Evolutionary conservation across 108 stramenopile genomes (phyloP).

Genomic region (Skeletonema marinoi): DNA sequence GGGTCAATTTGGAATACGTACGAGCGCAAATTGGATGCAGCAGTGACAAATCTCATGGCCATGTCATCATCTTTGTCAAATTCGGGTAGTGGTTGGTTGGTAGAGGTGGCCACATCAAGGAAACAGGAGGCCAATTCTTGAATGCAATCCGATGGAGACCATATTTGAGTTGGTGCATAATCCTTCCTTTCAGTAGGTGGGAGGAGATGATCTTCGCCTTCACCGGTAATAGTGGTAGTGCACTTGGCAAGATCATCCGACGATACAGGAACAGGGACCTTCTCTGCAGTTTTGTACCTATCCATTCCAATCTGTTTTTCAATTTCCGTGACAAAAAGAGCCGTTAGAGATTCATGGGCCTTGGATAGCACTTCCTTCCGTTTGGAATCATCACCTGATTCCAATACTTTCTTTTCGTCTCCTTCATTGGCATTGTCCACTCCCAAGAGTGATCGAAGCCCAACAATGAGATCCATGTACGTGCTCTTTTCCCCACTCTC

Average conservation of each 20-base stretch:
- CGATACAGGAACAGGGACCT: slow-evolving; percentile 65
- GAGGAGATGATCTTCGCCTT: slow-evolving; percentile 32
- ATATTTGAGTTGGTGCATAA: slow-evolving; percentile 55
- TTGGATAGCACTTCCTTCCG: slow-evolving; percentile 11
- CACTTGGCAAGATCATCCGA: slow-evolving; percentile 26
- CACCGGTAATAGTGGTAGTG: slow-evolving; percentile 11
- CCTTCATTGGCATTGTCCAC: neutral
- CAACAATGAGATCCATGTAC: slow-evolving; percentile 68
- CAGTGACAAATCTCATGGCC: slow-evolving; percentile 96
- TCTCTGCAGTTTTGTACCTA: slow-evolving; percentile 87
- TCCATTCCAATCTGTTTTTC: slow-evolving; percentile 87
- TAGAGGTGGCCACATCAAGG: slow-evolving; percentile 45
- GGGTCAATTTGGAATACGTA: slow-evolving; percentile 89
- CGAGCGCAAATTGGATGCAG: slow-evolving; percentile 91
- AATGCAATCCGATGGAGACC: slow-evolving; percentile 54
- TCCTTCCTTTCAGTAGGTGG: slow-evolving; percentile 51
- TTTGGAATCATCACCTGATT: neutral
- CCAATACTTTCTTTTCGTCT: neutral
- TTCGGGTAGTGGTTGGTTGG: slow-evolving; percentile 45
- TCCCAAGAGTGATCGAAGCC: slow-evolving; percentile 48
- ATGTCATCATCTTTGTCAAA: slow-evolving; percentile 96
- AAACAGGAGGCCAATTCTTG: slow-evolving; percentile 56
- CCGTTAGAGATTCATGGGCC: slow-evolving; percentile 38
- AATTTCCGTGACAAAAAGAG: slow-evolving; percentile 70
- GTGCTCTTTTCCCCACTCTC: slow-evolving; percentile 59